These are phyloP conservation scores for Albizia julibrissin DNA, from an alignment of 306 rosid genomes.

Conservation along the genomic window DNA sequence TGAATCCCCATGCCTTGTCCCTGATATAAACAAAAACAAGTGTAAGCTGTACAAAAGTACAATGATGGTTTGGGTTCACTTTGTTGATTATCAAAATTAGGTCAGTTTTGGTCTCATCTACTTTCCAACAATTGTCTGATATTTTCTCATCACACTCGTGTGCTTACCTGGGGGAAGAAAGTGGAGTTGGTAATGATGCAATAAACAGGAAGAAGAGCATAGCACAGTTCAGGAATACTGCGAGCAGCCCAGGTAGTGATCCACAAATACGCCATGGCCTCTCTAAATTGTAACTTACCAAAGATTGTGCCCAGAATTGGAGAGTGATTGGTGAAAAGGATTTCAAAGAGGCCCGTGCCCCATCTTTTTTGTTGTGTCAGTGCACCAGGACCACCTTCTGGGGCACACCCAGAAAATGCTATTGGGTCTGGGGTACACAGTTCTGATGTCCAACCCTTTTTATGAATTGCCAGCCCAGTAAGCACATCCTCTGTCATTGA, in stretches of 20 bases:
- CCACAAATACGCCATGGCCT: constrained; percentile 55
- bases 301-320: constrained; percentile 47
- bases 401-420: constrained; percentile 62
- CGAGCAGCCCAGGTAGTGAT: constrained; percentile 34
- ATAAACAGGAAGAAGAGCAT: constrained; percentile 49
- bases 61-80: neutral
- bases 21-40: neutral
- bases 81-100: too few species aligned
- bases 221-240: constrained; percentile 46
- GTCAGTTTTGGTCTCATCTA: too few species aligned
- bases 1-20: constrained; percentile 49
- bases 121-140: too few species aligned
- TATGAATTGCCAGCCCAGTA: constrained; percentile 59
- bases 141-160: too few species aligned
- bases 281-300: constrained; percentile 51
- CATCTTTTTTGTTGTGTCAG: constrained; percentile 71
- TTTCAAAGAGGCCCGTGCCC: constrained; percentile 62
- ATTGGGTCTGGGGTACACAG: constrained; percentile 38
- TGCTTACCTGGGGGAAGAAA: constrained; percentile 66
- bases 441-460: constrained; percentile 72
- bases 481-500: constrained; percentile 52
- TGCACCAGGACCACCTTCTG: constrained; percentile 45
- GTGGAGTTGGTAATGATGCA: constrained; percentile 59
- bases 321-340: constrained; percentile 44
- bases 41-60: neutral